Base-by-base conservation (phyloP, 495 filamentous ascomycete species). In the Xylaria longipes region DNA sequence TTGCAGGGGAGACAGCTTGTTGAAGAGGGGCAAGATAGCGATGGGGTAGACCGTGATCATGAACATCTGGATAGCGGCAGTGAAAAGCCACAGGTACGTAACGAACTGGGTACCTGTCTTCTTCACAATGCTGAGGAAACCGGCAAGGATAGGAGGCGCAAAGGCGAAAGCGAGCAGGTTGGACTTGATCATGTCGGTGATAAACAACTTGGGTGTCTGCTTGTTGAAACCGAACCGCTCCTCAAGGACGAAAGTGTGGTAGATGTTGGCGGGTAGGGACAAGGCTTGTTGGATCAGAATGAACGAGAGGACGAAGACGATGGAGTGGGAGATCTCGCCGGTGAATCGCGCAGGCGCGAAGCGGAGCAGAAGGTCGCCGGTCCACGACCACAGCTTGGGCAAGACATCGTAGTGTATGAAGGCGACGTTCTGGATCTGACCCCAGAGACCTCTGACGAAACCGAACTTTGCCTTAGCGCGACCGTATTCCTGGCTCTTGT, bases 211-310 rank as follows among this genome's bases (percentile, higher is more conserved):
- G 48, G 92, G 81, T 0, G 96, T 98, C 84, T 97, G 93, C 86
- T 99, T 98, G 82, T 99, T 99, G 88, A 99, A 99, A 31, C 96
- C 97, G 80, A 95, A 99, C 77, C 94, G 93, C 86, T 98, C 94
- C 79, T 99, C 96, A 54, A 98, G 86, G 50, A 97, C 92, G 78
- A 99, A 99, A 1, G 91, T 94, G 84, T 93, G 90, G 86, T 98
- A 99, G 78, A 97, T 92, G 65, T 87, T 91, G 68, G 92, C 88
- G 20, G 97, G 97, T 60, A 98, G 83, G 46, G 90, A 91, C 68
- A 97, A 81, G 61, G 92, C 75, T 74, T 93, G 92, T 45, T 93
- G 91, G 75, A 94, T 87, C 72, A 97, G 78, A 76, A 92, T 92
- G 82, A 97, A 98, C 57, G 88, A 86, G 78, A 98, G 91, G 76